phyloP scores from a whole-genome alignment of 352 stramenopile genomes.

The Elongisporangium prolatum region DNA sequence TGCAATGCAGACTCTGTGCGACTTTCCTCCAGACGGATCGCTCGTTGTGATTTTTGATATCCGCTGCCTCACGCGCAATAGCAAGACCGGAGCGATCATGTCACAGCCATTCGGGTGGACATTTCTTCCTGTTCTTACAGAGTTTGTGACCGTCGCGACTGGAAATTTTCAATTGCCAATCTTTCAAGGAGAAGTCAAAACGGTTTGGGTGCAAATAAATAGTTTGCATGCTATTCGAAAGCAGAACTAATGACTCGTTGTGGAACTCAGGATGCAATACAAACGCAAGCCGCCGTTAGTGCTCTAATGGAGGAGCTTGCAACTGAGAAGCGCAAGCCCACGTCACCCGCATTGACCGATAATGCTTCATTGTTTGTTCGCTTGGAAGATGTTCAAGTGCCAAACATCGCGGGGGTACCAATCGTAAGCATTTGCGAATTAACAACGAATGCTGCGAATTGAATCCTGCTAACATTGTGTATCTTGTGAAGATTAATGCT shows the following conservation, averaged over 20 bases:
- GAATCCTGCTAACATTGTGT: neutral
- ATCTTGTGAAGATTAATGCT: constrained; percentile 14
- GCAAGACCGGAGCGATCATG: constrained; percentile 36
- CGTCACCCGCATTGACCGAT: constrained; percentile 24
- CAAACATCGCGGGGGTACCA: constrained; percentile 20
- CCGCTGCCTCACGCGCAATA: constrained; percentile 29
- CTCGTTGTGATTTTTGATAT: constrained; percentile 56
- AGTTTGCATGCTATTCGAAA: neutral
- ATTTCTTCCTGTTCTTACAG: constrained; percentile 48
- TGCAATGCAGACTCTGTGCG: constrained; percentile 35
- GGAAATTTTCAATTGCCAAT: constrained; percentile 54
- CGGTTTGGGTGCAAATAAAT: constrained; percentile 18
- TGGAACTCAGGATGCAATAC: constrained; percentile 28
- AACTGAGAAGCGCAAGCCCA: constrained; percentile 38
- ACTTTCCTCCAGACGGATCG: constrained; percentile 17
- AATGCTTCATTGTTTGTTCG: constrained; percentile 56
- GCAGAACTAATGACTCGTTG: neutral
- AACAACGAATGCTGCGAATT: too few species aligned
- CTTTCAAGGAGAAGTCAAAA: constrained; percentile 53
- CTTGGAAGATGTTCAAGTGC: constrained; percentile 57
- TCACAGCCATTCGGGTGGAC: constrained; percentile 59
- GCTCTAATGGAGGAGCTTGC: constrained; percentile 33
- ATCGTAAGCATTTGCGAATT: constrained; percentile 42
- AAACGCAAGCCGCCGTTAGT: constrained; percentile 15
- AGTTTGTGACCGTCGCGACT: constrained; percentile 24